A percentile compares a stretch with the other conserved stretches of the same genome.
These are phyloP conservation scores for Epithele typhae DNA, from an alignment of 768 basidiomycete species.

Conservation along the genomic window DNA sequence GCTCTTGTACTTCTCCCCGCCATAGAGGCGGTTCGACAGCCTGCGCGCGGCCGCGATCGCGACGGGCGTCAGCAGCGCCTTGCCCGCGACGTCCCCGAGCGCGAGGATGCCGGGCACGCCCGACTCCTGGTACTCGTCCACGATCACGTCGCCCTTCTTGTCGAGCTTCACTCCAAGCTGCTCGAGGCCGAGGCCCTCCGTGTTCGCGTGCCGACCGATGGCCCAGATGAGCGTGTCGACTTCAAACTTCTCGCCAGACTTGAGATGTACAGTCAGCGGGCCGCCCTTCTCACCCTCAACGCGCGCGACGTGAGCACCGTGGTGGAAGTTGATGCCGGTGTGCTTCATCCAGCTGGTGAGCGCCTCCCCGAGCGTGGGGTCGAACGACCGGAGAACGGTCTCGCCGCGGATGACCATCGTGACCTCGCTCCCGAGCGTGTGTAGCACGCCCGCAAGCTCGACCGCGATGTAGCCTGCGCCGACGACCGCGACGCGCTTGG, in stretches of 20 bases:
- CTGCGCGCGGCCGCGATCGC: conserved; percentile 95
- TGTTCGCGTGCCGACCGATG: conserved; percentile 83
- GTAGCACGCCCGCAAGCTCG: conserved; percentile 92
- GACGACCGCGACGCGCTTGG: conserved; percentile 88
- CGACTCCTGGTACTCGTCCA: conserved; percentile 90
- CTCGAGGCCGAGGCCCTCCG: conserved; percentile 73
- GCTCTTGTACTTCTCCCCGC: conserved; percentile 77
- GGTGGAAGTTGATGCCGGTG: conserved; percentile 88
- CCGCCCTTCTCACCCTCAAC: conserved; percentile 74
- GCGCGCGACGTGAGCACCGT: conserved; percentile 64
- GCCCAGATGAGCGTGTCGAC: conserved; percentile 93
- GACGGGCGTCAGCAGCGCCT: conserved; percentile 91
- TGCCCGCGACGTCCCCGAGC: conserved; percentile 92
- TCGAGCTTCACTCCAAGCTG: conserved; percentile 71
- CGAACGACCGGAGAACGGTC: conserved; percentile 89
- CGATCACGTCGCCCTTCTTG: conserved; percentile 77
- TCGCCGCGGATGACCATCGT: conserved; percentile 90
- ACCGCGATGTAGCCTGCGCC: conserved; percentile 99
- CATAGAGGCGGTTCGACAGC: conserved; percentile 87
- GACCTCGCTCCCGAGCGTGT: conserved; percentile 87
- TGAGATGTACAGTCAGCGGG: conserved; percentile 69
- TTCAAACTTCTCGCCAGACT: conserved; percentile 72
- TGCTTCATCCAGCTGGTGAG: conserved; percentile 92
- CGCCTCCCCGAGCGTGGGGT: conserved; percentile 78
- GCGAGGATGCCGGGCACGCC: conserved; percentile 66